Conservation (phyloP, 331 rosid genomes). For the Malus hybrid region DNA sequence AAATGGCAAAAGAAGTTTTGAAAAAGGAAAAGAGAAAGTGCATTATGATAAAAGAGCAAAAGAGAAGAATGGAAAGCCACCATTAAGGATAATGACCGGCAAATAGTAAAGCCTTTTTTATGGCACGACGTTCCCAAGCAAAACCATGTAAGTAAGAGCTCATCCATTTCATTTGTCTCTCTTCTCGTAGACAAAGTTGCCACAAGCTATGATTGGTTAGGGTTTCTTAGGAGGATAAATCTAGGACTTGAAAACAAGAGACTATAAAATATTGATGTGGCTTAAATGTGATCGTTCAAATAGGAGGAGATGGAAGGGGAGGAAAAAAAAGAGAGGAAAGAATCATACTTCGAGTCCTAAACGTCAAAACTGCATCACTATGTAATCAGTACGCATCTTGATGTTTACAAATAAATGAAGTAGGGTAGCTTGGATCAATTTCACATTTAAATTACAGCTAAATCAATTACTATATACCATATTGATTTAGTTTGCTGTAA, state of each 20-base stretch:
- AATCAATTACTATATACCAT: no score
- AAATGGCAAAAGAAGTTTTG: background rate
- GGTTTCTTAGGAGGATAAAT: background rate
- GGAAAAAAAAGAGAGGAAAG: no score
- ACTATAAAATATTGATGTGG: background rate
- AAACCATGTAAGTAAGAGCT: slow-evolving; percentile 35
- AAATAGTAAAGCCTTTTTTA: slow-evolving; percentile 19
- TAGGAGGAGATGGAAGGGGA: no score
- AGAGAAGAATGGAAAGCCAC: background rate
- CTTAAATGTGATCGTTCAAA: no score
- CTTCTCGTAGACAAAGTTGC: slow-evolving; percentile 22
- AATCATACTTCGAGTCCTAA: background rate
- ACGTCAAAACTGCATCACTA: slow-evolving; percentile 20
- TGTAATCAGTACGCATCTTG: background rate
- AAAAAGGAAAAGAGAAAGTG: slow-evolving; percentile 10
- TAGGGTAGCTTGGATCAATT: no score
- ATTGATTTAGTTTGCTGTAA: no score
- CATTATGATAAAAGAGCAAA: slow-evolving; percentile 4
- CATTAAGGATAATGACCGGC: slow-evolving; percentile 20
- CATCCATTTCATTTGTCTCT: slow-evolving; percentile 33
- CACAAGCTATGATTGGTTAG: slow-evolving; percentile 4
- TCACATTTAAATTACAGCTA: no score
- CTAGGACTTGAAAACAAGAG: background rate
- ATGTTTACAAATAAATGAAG: no score
- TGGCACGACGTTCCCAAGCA: slow-evolving; percentile 10